phyloP scores from a whole-genome alignment of 2,329 filamentous ascomycete species.

The Venturia aucupariae region DNA sequence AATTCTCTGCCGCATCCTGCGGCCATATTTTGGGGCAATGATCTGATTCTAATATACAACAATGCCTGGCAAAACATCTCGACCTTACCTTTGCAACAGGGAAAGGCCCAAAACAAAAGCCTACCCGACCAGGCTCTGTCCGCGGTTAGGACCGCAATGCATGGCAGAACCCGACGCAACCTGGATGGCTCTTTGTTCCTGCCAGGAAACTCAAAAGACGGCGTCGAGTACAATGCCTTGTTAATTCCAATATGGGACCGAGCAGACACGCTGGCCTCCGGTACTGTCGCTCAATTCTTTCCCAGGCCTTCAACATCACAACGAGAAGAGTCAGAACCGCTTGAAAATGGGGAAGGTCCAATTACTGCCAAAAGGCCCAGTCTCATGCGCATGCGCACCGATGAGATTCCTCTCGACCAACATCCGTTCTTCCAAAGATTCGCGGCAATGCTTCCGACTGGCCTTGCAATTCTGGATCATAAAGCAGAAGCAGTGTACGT shows the following conservation, averaged over 20 bases:
- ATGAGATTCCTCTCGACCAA: slow-evolving; percentile 23
- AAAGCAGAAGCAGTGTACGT: slow-evolving; percentile 37
- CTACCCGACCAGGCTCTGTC: slow-evolving; percentile 28
- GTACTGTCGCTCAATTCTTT: slow-evolving; percentile 12
- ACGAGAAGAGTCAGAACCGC: background rate
- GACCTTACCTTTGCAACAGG: slow-evolving; percentile 21
- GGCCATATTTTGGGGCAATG: slow-evolving; percentile 12
- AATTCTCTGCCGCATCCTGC: slow-evolving; percentile 24
- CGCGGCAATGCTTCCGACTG: slow-evolving; percentile 37
- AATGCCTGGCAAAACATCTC: slow-evolving; percentile 30
- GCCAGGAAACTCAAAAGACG: background rate
- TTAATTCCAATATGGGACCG: slow-evolving; percentile 3
- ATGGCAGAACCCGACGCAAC: slow-evolving; percentile 17
- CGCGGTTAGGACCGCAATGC: slow-evolving; percentile 25
- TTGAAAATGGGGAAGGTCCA: background rate
- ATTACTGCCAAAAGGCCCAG: slow-evolving; percentile 4
- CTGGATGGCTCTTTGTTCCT: slow-evolving; percentile 1
- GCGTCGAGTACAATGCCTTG: background rate
- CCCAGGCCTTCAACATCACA: background rate
- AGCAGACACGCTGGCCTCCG: slow-evolving; percentile 3
- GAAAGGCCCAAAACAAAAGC: slow-evolving; percentile 27
- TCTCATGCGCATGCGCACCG: background rate
- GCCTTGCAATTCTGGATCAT: slow-evolving; percentile 37
- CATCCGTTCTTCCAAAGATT: slow-evolving; percentile 36
- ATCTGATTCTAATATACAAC: slow-evolving; percentile 12